Evolutionary conservation across 805 yeast species (phyloP).

Genomic region (Candida boleticola): DNA sequence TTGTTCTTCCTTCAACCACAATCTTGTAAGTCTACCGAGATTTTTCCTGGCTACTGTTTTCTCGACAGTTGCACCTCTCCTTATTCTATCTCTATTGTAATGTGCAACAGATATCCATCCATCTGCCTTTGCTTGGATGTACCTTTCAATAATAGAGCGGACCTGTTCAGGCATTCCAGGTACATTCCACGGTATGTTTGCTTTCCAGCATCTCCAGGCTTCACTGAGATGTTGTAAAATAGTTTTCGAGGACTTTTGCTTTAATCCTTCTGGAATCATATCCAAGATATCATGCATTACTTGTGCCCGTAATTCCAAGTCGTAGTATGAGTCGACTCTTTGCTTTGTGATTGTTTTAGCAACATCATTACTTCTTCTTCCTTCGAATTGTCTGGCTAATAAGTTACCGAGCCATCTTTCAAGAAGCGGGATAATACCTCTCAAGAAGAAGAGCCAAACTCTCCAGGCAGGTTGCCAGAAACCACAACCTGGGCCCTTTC

Average conservation of each 20-base stretch:
- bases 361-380: conserved; percentile 85
- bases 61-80: conserved; percentile 88
- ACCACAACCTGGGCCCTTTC: conserved; percentile 98
- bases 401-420: conserved; percentile 96
- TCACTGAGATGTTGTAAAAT: conserved; percentile 92
- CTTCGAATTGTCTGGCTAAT: conserved; percentile 91
- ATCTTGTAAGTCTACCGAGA: conserved; percentile 82
- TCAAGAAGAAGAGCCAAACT: conserved; percentile 87
- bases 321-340: conserved; percentile 92
- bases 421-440: conserved; percentile 87
- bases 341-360: conserved; percentile 95
- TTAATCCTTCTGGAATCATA: conserved; percentile 94
- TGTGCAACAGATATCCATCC: conserved; percentile 96
- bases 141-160: conserved; percentile 80
- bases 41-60: conserved; percentile 93
- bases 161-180: conserved; percentile 94
- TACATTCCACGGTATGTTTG: conserved; percentile 96
- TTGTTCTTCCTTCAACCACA: conserved; percentile 93
- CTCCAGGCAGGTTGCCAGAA: conserved; percentile 99
- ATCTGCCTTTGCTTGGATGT: conserved; percentile 92
- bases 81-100: conserved; percentile 83
- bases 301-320: conserved; percentile 86
- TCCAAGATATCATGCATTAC: conserved; percentile 95
- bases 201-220: conserved; percentile 99
- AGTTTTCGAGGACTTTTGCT: conserved; percentile 81